Evolutionary conservation across 2,329 filamentous ascomycete genomes (phyloP).

Genomic region (Aspergillus udagawae): DNA sequence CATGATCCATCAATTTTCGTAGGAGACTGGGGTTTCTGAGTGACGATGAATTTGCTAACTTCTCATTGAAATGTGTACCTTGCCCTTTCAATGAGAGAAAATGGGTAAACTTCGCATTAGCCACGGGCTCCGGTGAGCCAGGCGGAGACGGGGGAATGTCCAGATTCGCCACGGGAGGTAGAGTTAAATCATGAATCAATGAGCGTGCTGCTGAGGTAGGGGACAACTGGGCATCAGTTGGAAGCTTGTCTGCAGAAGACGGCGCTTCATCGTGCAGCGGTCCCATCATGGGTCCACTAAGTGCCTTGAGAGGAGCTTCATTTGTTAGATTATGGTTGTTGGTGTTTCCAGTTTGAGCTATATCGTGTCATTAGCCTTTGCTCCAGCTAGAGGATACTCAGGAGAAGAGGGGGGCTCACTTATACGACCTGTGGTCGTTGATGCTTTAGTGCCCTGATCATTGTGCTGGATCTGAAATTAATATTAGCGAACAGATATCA

Average conservation of each 20-base stretch:
- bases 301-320: slow-evolving; percentile 8
- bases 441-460: slow-evolving; percentile 1
- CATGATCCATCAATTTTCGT: slow-evolving; percentile 55
- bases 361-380: not conserved
- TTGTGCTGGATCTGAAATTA: slow-evolving; percentile 8
- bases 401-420: slow-evolving; percentile 1
- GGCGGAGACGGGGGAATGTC: slow-evolving; percentile 45
- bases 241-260: slow-evolving; percentile 9
- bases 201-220: slow-evolving; percentile 48
- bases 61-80: slow-evolving; percentile 61
- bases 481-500: slow-evolving; percentile 4
- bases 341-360: slow-evolving; percentile 3
- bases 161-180: slow-evolving; percentile 43
- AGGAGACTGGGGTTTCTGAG: slow-evolving; percentile 58
- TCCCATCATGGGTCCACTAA: slow-evolving; percentile 32
- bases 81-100: slow-evolving; percentile 61
- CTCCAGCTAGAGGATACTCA: not conserved
- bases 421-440: slow-evolving; percentile 2
- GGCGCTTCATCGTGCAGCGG: slow-evolving; percentile 28
- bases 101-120: slow-evolving; percentile 55
- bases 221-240: slow-evolving; percentile 32
- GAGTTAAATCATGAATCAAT: slow-evolving; percentile 54
- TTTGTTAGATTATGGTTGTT: slow-evolving; percentile 1
- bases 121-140: slow-evolving; percentile 39
- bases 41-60: slow-evolving; percentile 53